Evolutionary conservation across 2,329 filamentous ascomycete species (phyloP), one percentile per base, ranked within the genome.

Genomic region (Colletotrichum sp.): DNA sequence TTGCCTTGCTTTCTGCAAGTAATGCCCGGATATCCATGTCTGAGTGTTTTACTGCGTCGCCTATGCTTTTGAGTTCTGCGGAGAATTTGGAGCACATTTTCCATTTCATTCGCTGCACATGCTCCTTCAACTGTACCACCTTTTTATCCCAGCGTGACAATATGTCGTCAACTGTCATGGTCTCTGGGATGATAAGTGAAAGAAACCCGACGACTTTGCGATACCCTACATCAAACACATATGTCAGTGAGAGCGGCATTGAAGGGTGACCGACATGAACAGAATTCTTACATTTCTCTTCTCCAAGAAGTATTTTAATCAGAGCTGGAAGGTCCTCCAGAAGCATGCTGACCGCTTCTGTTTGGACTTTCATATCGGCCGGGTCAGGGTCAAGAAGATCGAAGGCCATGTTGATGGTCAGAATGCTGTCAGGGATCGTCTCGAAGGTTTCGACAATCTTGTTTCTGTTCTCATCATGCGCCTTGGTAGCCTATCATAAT

Each of bases 361-460:
- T 10, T 2, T 32, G 25, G 18, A 52, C 8, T 22, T 32, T 55
- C 10, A 15, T n/a, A 2, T 66, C 64, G 0, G 9, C 36, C 3
- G 27, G 25, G 3, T 27, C 39, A 2, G 64, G 12, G 10, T 66
- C 39, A 2, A 66, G n/a, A 16, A 66, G 39, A 3, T 16, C 27
- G 27, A 28, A 66, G 5, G 64, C 64, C 18, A 43, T 66, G 27
- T 66, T 55, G 3, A 66, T 66, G 6, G 64, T 66, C 25, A 66
- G 25, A 2, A 66, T 66, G 30, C 64, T 66, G 7, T 66, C 64
- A 22, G 64, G 64, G 8, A 66, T 4, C 8, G 64, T 66, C 18
- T 66, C 64, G 27, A 66, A 66, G 0, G 39, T 55, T 18, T 52
- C 10, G 15, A 27, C 15, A 1, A 66, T 66, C 4, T 3, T 52